Evolutionary conservation across 305 asterid genomes (phyloP).

Genomic region (Solanum hybrid): DNA sequence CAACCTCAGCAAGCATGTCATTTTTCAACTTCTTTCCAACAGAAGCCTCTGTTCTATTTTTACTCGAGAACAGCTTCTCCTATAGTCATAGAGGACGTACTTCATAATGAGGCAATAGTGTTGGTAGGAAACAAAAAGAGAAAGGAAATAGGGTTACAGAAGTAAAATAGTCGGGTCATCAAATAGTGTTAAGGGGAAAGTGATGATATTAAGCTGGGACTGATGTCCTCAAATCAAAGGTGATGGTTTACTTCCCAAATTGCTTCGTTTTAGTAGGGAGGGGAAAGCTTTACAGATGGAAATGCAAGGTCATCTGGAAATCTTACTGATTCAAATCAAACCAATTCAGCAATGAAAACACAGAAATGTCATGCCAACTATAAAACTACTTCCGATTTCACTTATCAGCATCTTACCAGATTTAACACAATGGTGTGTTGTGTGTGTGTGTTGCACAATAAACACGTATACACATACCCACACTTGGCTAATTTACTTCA

Average conservation of each 20-base stretch:
- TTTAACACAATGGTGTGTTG: background rate
- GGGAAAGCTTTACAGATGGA: background rate
- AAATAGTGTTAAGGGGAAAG: background rate
- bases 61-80: slow-evolving; percentile 88
- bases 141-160: background rate
- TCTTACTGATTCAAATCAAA: background rate
- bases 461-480: background rate
- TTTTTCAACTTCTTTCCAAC: slow-evolving; percentile 90
- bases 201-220: background rate
- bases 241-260: background rate
- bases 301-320: background rate
- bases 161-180: background rate
- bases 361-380: background rate
- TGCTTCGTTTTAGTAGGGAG: background rate
- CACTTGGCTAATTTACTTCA: background rate
- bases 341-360: background rate
- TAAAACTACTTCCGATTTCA: background rate
- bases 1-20: slow-evolving; percentile 85
- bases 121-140: background rate
- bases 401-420: background rate
- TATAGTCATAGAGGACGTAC: slow-evolving; percentile 22
- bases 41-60: slow-evolving; percentile 72
- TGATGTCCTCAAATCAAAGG: background rate
- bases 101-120: background rate
- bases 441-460: background rate